Evolutionary conservation across 768 basidiomycete genomes (phyloP).

Genomic region (Kwoniella pini): DNA sequence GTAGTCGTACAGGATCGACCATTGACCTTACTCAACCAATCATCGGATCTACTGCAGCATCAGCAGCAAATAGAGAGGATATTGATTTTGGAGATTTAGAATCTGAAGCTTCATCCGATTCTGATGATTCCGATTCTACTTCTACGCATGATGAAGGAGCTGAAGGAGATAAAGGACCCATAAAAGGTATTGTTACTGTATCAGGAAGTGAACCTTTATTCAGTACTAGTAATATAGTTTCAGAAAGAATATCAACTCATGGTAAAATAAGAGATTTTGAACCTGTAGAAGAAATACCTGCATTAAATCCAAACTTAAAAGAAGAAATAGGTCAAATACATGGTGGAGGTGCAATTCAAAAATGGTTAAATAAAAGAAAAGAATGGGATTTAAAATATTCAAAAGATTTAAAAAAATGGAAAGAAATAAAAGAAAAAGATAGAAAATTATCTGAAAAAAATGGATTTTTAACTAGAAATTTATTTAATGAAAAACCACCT

Average conservation of each 20-base stretch:
- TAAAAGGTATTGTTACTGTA: slow-evolving; percentile 31
- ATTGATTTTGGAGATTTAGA: slow-evolving; percentile 34
- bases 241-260: slow-evolving; percentile 47
- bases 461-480: slow-evolving; percentile 51
- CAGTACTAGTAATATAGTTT: slow-evolving; percentile 32
- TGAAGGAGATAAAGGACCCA: slow-evolving; percentile 9
- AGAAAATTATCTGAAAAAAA: slow-evolving; percentile 34
- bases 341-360: slow-evolving; percentile 51
- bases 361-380: slow-evolving; percentile 49
- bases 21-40: slow-evolving; percentile 45
- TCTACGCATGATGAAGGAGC: neutral
- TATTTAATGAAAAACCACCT: slow-evolving; percentile 51
- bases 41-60: slow-evolving; percentile 33
- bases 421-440: slow-evolving; percentile 43
- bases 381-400: slow-evolving; percentile 53
- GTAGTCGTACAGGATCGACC: slow-evolving; percentile 15
- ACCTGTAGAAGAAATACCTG: slow-evolving; percentile 35
- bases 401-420: slow-evolving; percentile 39
- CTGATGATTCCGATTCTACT: slow-evolving; percentile 13
- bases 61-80: slow-evolving; percentile 34
- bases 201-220: slow-evolving; percentile 34
- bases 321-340: slow-evolving; percentile 48
- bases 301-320: slow-evolving; percentile 35
- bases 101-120: slow-evolving; percentile 43
- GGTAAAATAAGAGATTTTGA: slow-evolving; percentile 48